A percentile compares a stretch with the other conserved stretches of the same genome.
These are phyloP conservation scores for Trichoderma sp. DNA, from an alignment of 2,329 filamentous ascomycete genomes.

Conservation along the genomic window DNA sequence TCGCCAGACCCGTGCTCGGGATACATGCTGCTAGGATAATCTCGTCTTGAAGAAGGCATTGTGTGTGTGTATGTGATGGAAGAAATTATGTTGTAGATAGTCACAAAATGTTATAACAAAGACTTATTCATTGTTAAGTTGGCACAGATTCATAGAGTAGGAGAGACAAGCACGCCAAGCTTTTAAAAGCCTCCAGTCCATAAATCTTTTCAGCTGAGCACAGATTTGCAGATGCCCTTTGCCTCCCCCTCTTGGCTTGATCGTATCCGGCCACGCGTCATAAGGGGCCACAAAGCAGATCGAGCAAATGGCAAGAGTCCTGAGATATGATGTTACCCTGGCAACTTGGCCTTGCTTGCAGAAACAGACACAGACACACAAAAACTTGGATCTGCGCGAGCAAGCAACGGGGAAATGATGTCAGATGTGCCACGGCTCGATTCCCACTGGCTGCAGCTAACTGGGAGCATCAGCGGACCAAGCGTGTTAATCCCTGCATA, in stretches of 20 bases:
- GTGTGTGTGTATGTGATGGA: not conserved
- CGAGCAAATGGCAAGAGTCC: not conserved
- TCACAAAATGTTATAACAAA: not conserved
- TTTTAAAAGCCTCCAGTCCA: not conserved
- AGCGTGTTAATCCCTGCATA: conserved; percentile 21
- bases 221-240: not conserved
- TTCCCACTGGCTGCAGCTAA: conserved; percentile 17
- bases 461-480: not conserved
- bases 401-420: not conserved
- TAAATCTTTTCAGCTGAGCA: not conserved
- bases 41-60: conserved; percentile 9
- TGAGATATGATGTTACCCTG: not conserved
- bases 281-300: not conserved
- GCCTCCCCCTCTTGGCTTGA: not conserved
- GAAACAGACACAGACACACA: not conserved
- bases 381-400: not conserved
- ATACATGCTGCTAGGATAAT: not conserved
- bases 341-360: not conserved
- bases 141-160: not conserved
- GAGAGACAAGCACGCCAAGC: not conserved
- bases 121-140: not conserved
- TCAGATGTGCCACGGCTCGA: conserved; percentile 7
- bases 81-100: not conserved
- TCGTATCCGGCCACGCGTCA: not conserved
- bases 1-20: not conserved